Percentiles rank a stretch among this genome's conserved stretches.
Conservation (phyloP, 805 yeast genomes). For the Pichia membranifaciens region DNA sequence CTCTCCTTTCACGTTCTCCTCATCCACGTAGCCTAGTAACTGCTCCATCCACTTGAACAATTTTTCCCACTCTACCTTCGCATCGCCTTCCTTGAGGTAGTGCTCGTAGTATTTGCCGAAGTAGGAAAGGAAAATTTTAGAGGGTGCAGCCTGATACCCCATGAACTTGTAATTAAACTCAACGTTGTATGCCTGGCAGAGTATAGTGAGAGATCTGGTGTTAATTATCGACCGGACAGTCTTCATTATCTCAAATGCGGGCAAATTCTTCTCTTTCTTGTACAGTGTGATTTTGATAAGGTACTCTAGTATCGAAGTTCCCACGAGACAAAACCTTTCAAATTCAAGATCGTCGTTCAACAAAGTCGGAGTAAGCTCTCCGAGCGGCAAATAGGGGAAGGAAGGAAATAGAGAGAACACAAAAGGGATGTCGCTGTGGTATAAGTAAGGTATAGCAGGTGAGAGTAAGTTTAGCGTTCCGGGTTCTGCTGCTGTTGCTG, state of each 20-base stretch:
- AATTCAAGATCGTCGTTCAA: not conserved
- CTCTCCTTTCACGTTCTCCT: not conserved
- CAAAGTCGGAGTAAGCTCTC: not conserved
- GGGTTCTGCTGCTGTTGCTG: not conserved
- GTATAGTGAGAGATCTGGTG: not conserved
- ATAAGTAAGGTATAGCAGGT: not conserved
- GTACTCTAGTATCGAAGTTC: conserved; percentile 6
- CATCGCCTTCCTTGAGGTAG: not conserved
- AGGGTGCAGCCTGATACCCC: not conserved
- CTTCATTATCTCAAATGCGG: not conserved
- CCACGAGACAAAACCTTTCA: conserved; percentile 2
- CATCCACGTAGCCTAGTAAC: conserved; percentile 3
- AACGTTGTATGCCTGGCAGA: conserved; percentile 7
- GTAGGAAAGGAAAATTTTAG: conserved; percentile 6
- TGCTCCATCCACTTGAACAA: conserved; percentile 6
- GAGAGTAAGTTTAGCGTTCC: not conserved
- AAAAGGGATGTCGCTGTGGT: not conserved
- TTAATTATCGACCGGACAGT: conserved; percentile 1
- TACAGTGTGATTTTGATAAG: conserved; percentile 1
- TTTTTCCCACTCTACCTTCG: not conserved
- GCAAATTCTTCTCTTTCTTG: not conserved
- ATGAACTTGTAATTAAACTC: conserved; percentile 8
- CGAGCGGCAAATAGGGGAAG: conserved; percentile 1
- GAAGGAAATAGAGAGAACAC: conserved; percentile 5
- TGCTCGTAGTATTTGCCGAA: conserved; percentile 7